A percentile compares a stretch with the other conserved stretches of the same genome.
Conservation (phyloP, 805 yeast species). For the Candida wancherniae region DNA sequence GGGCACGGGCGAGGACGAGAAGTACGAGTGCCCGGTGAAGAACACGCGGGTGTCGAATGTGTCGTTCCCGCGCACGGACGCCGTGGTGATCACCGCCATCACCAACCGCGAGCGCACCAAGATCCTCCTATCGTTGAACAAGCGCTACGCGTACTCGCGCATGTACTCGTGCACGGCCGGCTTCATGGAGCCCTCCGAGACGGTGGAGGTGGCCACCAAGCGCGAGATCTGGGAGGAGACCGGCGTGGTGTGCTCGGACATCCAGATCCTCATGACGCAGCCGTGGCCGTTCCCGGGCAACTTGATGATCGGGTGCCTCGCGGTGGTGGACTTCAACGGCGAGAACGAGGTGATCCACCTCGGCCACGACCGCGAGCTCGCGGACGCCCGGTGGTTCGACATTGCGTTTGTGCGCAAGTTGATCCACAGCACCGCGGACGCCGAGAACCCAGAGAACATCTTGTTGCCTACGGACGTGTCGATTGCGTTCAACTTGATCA, state of each 20-base stretch:
- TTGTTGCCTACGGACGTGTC: conserved; percentile 40
- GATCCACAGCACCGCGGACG: conserved; percentile 20
- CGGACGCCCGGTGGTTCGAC: conserved; percentile 84
- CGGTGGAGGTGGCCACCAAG: conserved; percentile 80
- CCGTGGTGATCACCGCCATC: conserved; percentile 79
- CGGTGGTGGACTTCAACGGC: conserved; percentile 66
- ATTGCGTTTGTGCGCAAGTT: conserved; percentile 45
- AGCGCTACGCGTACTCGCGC: conserved; percentile 47
- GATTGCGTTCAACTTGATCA: conserved; percentile 42
- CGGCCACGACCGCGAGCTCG: conserved; percentile 81
- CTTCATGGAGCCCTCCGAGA: conserved; percentile 92
- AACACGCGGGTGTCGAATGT: conserved; percentile 58
- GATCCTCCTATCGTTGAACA: conserved; percentile 66
- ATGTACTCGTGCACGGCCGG: conserved; percentile 91
- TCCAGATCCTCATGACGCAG: conserved; percentile 67
- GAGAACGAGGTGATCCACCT: conserved; percentile 59
- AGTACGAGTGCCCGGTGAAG: conserved; percentile 33
- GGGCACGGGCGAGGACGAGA: conserved; percentile 5
- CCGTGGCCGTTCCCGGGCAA: conserved; percentile 98
- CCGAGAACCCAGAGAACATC: conserved; percentile 33
- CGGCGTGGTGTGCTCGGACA: conserved; percentile 61
- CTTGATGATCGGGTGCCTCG: conserved; percentile 90
- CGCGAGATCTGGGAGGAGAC: conserved; percentile 96
- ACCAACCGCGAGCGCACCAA: conserved; percentile 56
- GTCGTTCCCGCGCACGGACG: conserved; percentile 89